Conservation (phyloP, 768 basidiomycete genomes). For the Aureoboletus auriporus region DNA sequence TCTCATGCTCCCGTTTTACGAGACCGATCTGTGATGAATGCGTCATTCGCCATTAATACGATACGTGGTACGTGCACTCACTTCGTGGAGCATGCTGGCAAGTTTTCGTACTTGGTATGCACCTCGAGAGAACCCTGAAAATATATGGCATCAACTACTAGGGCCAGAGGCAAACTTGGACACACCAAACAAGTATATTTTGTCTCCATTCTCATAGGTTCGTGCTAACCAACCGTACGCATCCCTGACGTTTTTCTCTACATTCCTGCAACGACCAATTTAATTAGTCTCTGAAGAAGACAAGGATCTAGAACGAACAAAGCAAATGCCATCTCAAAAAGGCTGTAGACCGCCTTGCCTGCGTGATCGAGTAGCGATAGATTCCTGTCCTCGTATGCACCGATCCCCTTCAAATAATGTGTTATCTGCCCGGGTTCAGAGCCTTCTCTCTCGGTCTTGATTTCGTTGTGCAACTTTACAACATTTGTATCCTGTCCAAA, state of each 20-base stretch:
- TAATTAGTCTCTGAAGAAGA: neutral
- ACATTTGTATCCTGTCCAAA: conserved; percentile 29
- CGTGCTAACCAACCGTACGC: conserved; percentile 6
- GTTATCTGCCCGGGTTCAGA: conserved; percentile 14
- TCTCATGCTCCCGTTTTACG: too few relatives aligned
- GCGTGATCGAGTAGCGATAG: neutral
- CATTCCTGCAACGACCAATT: neutral
- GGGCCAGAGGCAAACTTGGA: neutral
- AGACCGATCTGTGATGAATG: neutral
- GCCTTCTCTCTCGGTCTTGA: conserved; percentile 9
- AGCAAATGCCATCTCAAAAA: neutral
- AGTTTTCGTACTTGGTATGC: conserved; percentile 38
- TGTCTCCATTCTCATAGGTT: conserved; percentile 2
- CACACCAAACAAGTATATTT: conserved; percentile 38
- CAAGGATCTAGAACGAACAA: neutral
- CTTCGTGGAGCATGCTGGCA: conserved; percentile 36
- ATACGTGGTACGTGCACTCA: neutral
- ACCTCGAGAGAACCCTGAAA: conserved; percentile 39
- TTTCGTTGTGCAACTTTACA: conserved; percentile 26
- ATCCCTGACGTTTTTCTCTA: neutral
- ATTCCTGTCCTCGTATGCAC: conserved; percentile 11
- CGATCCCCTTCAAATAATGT: conserved; percentile 32
- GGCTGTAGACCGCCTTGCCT: neutral
- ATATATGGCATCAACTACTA: neutral
- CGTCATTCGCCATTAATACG: neutral